Conservation (phyloP, 2,329 filamentous ascomycete species). For the Pseudogymnoascus sp. region DNA sequence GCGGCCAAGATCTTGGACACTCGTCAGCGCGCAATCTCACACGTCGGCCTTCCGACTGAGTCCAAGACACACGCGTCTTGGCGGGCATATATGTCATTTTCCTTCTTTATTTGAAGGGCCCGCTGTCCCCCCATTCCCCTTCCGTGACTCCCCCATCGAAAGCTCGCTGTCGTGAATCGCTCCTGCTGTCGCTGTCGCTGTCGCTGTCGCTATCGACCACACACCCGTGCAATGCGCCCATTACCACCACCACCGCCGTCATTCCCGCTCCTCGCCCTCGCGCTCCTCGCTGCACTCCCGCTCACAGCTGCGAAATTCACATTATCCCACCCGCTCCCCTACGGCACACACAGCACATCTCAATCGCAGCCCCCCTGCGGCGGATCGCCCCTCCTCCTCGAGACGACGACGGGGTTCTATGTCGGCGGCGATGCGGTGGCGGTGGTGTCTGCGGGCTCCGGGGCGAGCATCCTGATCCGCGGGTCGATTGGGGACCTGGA, state of each 20-base stretch:
- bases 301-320: neutral
- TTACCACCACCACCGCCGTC: neutral
- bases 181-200: too few relatives aligned
- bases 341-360: neutral
- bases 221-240: neutral
- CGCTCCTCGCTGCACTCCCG: too few relatives aligned
- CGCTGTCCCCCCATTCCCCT: neutral
- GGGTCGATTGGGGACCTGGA: too few relatives aligned
- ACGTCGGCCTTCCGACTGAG: neutral
- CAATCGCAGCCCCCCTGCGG: neutral
- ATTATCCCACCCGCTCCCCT: neutral
- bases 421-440: slow-evolving; percentile 46
- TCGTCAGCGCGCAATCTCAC: neutral
- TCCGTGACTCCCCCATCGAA: neutral
- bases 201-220: neutral
- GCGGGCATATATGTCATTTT: neutral
- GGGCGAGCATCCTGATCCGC: too few relatives aligned
- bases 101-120: neutral
- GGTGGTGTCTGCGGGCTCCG: slow-evolving; percentile 34
- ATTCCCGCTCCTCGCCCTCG: neutral
- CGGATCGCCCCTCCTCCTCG: neutral
- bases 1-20: neutral
- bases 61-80: slow-evolving; percentile 1
- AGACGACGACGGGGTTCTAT: slow-evolving; percentile 39
- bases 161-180: too few relatives aligned